A percentile compares a stretch with the other conserved stretches of the same genome.
phyloP scores from a whole-genome alignment of 371 early-diverging fungal species.

The Mucor sp. region DNA sequence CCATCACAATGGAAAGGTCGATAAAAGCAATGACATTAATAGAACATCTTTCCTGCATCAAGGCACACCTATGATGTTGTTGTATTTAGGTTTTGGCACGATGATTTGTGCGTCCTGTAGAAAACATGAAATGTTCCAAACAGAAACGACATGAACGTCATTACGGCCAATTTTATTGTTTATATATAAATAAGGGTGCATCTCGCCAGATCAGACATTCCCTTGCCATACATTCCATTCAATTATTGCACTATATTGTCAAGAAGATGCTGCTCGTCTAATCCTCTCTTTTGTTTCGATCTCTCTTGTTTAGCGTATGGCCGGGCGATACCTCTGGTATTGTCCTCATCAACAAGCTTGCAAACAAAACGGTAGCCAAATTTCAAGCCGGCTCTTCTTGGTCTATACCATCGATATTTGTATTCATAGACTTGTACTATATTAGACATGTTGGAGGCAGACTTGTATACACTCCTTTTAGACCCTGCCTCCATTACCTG shows the following conservation, averaged over 20 bases:
- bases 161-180: neutral
- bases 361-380: neutral
- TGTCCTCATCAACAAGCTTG: neutral
- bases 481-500: neutral
- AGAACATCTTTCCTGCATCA: neutral
- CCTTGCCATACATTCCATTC: neutral
- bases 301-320: neutral
- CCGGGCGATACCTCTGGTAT: neutral
- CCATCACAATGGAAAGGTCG: no score
- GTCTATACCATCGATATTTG: neutral
- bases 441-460: neutral
- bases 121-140: neutral
- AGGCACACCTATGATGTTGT: neutral
- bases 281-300: neutral
- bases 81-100: neutral
- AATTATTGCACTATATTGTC: neutral
- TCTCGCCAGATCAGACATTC: neutral
- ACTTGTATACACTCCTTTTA: neutral
- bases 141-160: neutral
- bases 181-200: neutral
- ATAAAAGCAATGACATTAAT: neutral
- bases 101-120: neutral
- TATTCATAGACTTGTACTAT: neutral
- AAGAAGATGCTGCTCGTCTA: neutral
- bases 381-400: neutral